These are phyloP conservation scores for Chaetomidium leptoderma DNA, from an alignment of 495 filamentous ascomycete species.

Conservation along the genomic window DNA sequence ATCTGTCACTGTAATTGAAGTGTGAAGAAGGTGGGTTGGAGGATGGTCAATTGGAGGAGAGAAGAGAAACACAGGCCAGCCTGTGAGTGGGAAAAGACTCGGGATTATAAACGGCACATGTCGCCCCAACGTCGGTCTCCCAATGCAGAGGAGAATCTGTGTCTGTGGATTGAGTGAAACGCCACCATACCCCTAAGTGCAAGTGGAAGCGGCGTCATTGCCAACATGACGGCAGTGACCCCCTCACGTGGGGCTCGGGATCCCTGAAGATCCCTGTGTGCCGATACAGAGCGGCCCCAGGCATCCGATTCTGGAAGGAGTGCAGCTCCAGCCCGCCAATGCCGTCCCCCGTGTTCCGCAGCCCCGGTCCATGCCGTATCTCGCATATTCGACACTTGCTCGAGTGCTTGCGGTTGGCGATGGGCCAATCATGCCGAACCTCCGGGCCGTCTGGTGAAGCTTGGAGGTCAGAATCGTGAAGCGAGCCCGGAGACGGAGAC, in stretches of 20 bases:
- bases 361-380: background rate
- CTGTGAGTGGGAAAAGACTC: background rate
- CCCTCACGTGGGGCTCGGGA: constrained; percentile 21
- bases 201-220: constrained; percentile 47
- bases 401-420: no score
- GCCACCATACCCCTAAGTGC: constrained; percentile 63
- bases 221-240: constrained; percentile 18
- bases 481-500: constrained; percentile 2
- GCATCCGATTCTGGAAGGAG: background rate
- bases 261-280: constrained; percentile 15
- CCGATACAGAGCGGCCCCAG: constrained; percentile 22
- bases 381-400: background rate
- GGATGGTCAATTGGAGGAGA: constrained; percentile 8
- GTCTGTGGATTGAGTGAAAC: constrained; percentile 14
- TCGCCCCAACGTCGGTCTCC: constrained; percentile 2
- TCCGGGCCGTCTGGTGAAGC: background rate
- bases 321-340: background rate
- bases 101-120: constrained; percentile 3
- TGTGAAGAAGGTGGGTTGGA: background rate
- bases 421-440: background rate
- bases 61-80: background rate
- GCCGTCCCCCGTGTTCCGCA: background rate
- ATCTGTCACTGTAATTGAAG: background rate
- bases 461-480: background rate
- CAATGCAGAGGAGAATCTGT: background rate